phyloP scores from a whole-genome alignment of 2,329 filamentous ascomycete species.

The Penicillium corylophilum region DNA sequence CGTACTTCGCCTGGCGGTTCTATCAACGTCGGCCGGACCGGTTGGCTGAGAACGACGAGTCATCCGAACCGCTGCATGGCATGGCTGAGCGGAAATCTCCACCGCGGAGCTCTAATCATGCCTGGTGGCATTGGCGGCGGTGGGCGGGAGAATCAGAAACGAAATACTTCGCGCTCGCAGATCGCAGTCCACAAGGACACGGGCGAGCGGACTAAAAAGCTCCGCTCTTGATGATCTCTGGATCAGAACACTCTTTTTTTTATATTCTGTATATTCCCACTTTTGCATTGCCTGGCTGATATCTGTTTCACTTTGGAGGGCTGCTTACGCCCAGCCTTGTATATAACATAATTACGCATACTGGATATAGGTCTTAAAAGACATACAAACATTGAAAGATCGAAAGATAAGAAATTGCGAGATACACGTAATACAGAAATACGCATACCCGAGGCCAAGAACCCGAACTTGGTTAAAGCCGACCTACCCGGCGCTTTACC shows the following conservation, averaged over 20 bases:
- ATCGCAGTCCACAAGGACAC: constrained; percentile 14
- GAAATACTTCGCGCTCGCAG: constrained; percentile 29
- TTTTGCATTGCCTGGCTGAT: constrained; percentile 5
- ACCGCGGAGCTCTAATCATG: constrained; percentile 5
- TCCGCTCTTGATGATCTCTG: constrained; percentile 1
- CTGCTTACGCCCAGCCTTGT: neutral
- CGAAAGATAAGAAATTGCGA: no score
- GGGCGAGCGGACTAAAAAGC: constrained; percentile 14
- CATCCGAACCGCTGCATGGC: constrained; percentile 18
- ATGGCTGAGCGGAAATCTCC: constrained; percentile 20
- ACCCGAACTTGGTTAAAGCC: constrained; percentile 7
- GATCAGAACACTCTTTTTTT: neutral
- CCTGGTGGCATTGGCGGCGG: constrained; percentile 36
- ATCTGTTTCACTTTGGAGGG: neutral
- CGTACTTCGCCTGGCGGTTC: constrained; percentile 12
- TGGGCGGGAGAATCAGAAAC: constrained; percentile 22
- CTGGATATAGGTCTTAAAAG: neutral
- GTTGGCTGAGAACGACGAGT: constrained; percentile 12
- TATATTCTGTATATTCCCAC: neutral
- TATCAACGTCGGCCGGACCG: constrained; percentile 7
- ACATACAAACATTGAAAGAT: neutral
- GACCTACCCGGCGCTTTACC: constrained; percentile 6
- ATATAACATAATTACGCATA: constrained; percentile 4
- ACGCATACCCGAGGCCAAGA: constrained; percentile 9
- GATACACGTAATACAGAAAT: constrained; percentile 7